Base-by-base conservation (phyloP, 2,329 filamentous ascomycete genomes). In the Coniochaeta sp. region DNA sequence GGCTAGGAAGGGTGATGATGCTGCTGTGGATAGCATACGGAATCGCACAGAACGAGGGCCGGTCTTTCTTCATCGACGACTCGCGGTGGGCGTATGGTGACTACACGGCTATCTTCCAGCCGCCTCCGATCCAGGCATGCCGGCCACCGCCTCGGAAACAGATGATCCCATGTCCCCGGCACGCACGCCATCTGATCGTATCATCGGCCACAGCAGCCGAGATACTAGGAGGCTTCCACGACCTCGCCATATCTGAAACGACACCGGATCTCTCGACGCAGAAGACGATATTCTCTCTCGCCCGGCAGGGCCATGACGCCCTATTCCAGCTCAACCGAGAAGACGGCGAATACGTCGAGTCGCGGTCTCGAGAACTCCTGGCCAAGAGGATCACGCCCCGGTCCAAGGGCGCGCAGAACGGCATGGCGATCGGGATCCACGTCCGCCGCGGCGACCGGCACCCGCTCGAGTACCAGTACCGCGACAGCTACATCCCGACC, bases 41-140 rank as follows among this genome's bases (percentile, higher is more conserved):
- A 3, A 75, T 96, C 59, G 90, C 91, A 2, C 80, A 88, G 69
- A 82, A 86, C 61, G 89, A 96, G 70, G 84, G 83, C 16, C 80
- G 91, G 26, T 80, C 85, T 1, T 96, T 96, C 73, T 96, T 96
- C 75, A 79, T 96, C 63, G 90, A 96, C 67, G 91, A 96, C 73
- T 85, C 88, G 7, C 81, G 88, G 65, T 96, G 92, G 88, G 87
- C 89, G 1, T 95, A 95, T 67, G 91, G 91, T 10, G 79, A 81
- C 58, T 96, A 90, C 69, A 81, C 81, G 0, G 81, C 84, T 57
- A 91, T 90, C 67, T 96, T 96, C 73, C 76, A 83, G 54, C 75
- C 84, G 3, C 88, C 88, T 1, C 87, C 89, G 0, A 65, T 79
- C 2, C 86, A 88, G 1, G 73, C 77, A 26, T 96, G 91, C 71